These are phyloP conservation scores for Sequoiadendron giganteum DNA, from an alignment of 75 land plant genomes.

Conservation along the genomic window DNA sequence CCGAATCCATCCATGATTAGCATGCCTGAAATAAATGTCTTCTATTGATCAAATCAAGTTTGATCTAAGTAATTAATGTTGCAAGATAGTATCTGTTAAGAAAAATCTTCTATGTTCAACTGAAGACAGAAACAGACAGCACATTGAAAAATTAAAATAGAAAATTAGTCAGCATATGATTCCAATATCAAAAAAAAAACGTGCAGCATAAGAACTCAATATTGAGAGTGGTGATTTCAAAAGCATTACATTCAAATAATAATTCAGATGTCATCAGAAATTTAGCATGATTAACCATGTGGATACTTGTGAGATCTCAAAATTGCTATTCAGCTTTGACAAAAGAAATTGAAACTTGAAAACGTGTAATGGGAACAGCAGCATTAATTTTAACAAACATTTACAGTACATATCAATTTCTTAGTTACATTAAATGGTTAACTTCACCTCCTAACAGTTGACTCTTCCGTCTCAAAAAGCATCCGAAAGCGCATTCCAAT, in stretches of 20 bases:
- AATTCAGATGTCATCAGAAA: background rate
- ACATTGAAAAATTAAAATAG: background rate
- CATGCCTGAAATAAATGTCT: background rate
- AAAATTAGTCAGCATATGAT: background rate
- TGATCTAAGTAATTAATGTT: background rate
- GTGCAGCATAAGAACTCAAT: background rate
- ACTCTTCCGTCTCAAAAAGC: slow-evolving; percentile 86
- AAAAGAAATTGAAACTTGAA: background rate
- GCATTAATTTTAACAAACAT: background rate
- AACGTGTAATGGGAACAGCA: background rate
- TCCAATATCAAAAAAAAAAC: background rate
- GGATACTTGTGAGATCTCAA: background rate
- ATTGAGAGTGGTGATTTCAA: background rate
- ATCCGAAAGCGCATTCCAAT: slow-evolving; percentile 89
- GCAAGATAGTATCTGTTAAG: background rate
- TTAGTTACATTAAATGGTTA: background rate
- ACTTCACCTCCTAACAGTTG: slow-evolving; percentile 67
- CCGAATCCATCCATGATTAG: background rate
- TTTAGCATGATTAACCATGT: background rate
- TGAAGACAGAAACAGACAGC: background rate
- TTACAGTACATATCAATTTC: background rate
- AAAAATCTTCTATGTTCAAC: background rate
- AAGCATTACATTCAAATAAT: background rate
- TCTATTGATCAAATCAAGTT: too few relatives aligned
- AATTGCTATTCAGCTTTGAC: background rate